phyloP scores from a whole-genome alignment of 176 grass and related monocot species.

The Melocanna baccifera region DNA sequence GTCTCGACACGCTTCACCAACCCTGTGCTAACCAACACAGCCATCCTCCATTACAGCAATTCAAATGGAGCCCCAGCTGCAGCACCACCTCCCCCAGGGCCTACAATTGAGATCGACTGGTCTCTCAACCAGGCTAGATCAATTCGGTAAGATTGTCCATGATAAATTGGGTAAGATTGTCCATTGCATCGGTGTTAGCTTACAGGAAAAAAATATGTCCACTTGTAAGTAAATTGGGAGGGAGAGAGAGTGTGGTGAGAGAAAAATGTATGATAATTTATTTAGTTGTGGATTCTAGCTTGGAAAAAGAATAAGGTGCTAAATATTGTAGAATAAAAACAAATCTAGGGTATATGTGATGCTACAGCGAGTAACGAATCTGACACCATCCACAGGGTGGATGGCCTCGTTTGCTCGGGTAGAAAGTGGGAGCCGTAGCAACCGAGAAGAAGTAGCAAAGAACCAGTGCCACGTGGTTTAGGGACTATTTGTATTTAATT shows the following conservation, averaged over 20 bases:
- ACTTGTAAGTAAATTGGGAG: too few relatives aligned
- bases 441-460: not conserved
- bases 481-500: too few relatives aligned
- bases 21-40: slow-evolving; percentile 56
- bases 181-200: too few relatives aligned
- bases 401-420: not conserved
- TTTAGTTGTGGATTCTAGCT: too few relatives aligned
- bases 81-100: slow-evolving; percentile 46
- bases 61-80: slow-evolving; percentile 34
- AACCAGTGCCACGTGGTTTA: not conserved
- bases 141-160: slow-evolving; percentile 48
- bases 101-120: slow-evolving; percentile 70
- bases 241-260: too few relatives aligned
- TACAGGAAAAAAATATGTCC: too few relatives aligned
- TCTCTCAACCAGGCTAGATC: slow-evolving; percentile 95
- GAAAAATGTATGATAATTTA: too few relatives aligned
- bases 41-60: slow-evolving; percentile 80
- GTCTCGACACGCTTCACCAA: slow-evolving; percentile 78
- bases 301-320: too few relatives aligned
- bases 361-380: too few relatives aligned
- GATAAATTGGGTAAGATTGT: not conserved
- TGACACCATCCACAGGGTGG: too few relatives aligned
- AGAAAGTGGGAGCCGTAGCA: not conserved
- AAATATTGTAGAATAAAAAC: too few relatives aligned
- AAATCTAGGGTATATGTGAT: too few relatives aligned